These are phyloP conservation scores for Mortierella claussenii DNA, from an alignment of 192 early-diverging fungal genomes.

Conservation along the genomic window DNA sequence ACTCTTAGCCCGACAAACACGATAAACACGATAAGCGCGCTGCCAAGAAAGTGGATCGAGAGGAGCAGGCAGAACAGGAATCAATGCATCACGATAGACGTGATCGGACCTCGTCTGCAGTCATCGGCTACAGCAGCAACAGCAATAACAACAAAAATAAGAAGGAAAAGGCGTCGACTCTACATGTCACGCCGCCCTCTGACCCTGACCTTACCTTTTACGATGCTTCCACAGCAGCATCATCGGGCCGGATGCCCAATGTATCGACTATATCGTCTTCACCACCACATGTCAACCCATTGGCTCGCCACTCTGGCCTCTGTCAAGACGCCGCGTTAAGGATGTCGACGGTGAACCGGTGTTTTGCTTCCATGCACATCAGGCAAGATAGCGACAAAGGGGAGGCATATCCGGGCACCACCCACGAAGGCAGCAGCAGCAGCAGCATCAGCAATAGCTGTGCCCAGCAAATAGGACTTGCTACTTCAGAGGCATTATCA, in stretches of 20 bases:
- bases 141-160: background rate
- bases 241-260: background rate
- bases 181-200: too few relatives aligned
- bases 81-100: too few relatives aligned
- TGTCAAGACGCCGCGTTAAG: background rate
- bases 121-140: too few relatives aligned
- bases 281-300: background rate
- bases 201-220: too few relatives aligned
- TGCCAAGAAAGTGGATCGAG: too few relatives aligned
- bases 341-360: background rate
- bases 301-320: background rate
- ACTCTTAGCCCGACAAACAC: too few relatives aligned
- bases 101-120: too few relatives aligned
- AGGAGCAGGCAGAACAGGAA: too few relatives aligned
- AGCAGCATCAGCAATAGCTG: background rate
- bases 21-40: too few relatives aligned
- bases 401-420: background rate
- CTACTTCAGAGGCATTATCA: too few relatives aligned
- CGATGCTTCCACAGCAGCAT: background rate
- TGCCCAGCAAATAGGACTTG: background rate
- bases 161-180: too few relatives aligned
- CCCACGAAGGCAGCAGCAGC: background rate
- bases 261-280: background rate
- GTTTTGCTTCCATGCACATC: background rate
- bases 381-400: background rate